Evolutionary conservation across 257 asterid species (phyloP).

Genomic region (Solanum commersonii): DNA sequence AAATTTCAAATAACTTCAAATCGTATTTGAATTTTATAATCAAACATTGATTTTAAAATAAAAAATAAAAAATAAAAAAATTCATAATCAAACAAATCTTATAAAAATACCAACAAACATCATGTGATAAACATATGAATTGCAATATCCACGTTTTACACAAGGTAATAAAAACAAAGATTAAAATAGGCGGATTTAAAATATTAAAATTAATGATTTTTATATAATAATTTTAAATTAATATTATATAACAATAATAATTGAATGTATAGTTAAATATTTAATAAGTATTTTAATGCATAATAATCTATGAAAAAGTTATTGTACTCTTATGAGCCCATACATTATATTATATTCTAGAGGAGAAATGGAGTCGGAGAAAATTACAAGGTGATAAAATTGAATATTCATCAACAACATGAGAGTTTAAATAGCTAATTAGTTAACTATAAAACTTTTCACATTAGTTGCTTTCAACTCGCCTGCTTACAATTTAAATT

Average conservation of each 20-base stretch:
- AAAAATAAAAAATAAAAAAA: neutral
- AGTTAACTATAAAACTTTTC: neutral
- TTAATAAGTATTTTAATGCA: neutral
- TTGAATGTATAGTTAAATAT: neutral
- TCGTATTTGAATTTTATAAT: neutral
- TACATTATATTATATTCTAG: no score
- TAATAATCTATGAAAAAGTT: no score
- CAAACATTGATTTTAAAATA: neutral
- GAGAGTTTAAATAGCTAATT: no score
- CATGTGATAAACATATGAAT: neutral
- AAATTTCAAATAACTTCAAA: neutral
- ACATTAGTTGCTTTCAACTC: neutral
- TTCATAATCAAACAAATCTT: neutral
- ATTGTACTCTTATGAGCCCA: no score
- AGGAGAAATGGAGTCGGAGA: no score
- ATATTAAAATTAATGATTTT: no score
- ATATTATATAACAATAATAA: no score
- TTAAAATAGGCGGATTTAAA: neutral
- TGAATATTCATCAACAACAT: rapidly evolving
- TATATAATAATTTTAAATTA: no score
- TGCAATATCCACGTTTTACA: neutral
- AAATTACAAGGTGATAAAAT: neutral
- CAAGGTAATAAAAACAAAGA: neutral
- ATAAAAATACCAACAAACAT: neutral
- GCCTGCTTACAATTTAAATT: neutral